Conservation (phyloP, 192 early-diverging fungal genomes). For the Rhizoclosmatium globosum region DNA sequence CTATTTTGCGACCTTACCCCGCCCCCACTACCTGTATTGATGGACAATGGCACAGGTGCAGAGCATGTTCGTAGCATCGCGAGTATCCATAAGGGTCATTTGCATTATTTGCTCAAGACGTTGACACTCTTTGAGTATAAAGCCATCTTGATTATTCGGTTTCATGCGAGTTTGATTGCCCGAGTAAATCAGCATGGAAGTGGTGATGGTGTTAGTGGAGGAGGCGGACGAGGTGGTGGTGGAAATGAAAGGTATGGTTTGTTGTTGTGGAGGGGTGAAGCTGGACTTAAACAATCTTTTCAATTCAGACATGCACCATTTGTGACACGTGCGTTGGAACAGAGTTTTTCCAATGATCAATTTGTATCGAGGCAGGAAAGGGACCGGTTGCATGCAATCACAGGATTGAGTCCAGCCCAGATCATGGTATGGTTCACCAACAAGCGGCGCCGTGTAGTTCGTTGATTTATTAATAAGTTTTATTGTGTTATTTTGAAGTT, state of each 20-base stretch:
- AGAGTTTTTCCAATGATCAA: constrained; percentile 9
- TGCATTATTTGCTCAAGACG: constrained; percentile 8
- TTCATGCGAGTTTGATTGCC: constrained; percentile 29
- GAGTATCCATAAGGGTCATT: constrained; percentile 19
- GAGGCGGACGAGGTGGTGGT: not conserved
- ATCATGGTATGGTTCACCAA: constrained; percentile 40
- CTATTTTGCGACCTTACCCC: not conserved
- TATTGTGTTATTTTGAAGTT: not conserved
- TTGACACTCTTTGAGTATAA: constrained; percentile 26
- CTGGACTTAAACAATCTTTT: not conserved
- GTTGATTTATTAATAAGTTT: constrained; percentile 7
- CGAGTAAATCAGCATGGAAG: constrained; percentile 19
- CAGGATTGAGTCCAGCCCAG: constrained; percentile 15
- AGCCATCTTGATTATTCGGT: constrained; percentile 21
- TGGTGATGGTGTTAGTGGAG: not conserved
- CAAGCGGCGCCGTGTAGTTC: constrained; percentile 12
- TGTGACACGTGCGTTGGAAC: constrained; percentile 20
- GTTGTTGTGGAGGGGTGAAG: too few species aligned
- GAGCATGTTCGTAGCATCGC: constrained; percentile 1
- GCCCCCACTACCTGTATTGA: not conserved
- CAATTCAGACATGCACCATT: constrained; percentile 12
- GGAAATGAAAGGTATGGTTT: not conserved
- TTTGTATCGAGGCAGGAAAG: constrained; percentile 10
- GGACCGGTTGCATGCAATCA: constrained; percentile 20
- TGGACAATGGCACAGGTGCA: not conserved